Evolutionary conservation across 1,139 yeast genomes (phyloP), one percentile per base, ranked within the genome.

Genomic region (Pneumocystis murina): DNA sequence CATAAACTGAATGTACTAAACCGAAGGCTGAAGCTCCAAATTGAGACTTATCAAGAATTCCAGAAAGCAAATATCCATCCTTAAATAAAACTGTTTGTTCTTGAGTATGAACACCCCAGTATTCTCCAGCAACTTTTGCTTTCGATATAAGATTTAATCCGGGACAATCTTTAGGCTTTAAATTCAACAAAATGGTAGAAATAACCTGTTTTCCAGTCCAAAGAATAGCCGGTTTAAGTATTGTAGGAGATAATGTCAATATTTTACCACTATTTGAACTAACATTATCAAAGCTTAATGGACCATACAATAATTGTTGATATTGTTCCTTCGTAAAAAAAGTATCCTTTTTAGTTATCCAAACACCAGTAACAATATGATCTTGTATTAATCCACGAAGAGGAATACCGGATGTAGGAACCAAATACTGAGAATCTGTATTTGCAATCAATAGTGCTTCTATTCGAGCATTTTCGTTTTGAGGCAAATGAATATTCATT

Each of bases 401-500:
- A 54, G 99, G 99, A 67, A 95, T 81, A 75, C 99, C 99, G 8
- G 97, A 89, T 20, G 99, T 94, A 63, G 99, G 98, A 14, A 98
- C 92, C 73, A 94, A 81, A 74, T 94, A 94, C 77, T 92, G 98
- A 67, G 95, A 87, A 76, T 94, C 97, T 12, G 98, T 92, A 74
- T 92, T 90, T 61, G 98, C 98, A 73, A 94, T 81, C 74, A 89
- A 83, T 72, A 89, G 80, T 3, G 98, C 98, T 78, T 94, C 99
- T 38, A 98, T 94, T 72, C 92, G 85, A 16, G 98, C 98, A 71
- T 89, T 89, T 78, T 92, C 97, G 75, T 88, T 91, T 78, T 94
- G 99, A 39, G 99, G 99, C 80, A 94, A 92, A 78, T 94, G 99
- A 97, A 94, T 87, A 75, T 94, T 94, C 99, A 94, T 94, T 79